These are phyloP conservation scores for Typha latifolia DNA, from an alignment of 176 grass and related monocot species.

Conservation along the genomic window DNA sequence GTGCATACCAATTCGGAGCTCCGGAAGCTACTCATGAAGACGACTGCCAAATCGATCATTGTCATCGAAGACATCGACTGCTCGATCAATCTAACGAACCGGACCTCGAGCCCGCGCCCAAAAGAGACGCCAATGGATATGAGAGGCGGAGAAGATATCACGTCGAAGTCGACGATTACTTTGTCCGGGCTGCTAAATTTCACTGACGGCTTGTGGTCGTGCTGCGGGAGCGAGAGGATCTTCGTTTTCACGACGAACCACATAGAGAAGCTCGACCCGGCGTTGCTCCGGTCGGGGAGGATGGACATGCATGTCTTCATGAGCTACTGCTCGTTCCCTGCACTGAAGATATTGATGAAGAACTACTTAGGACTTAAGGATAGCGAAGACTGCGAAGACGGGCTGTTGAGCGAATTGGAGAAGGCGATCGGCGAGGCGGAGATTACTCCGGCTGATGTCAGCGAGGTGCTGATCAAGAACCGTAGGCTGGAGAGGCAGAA, in stretches of 20 bases:
- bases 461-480: constrained; percentile 84
- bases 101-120: neutral
- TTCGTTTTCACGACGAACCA: constrained; percentile 94
- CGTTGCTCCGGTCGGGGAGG: constrained; percentile 72
- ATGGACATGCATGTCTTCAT: constrained; percentile 97
- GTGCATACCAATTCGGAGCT: constrained; percentile 78
- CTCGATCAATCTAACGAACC: constrained; percentile 71
- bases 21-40: constrained; percentile 87
- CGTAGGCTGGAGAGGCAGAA: constrained; percentile 30
- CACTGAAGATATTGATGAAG: constrained; percentile 59
- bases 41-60: constrained; percentile 79
- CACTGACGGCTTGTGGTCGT: constrained; percentile 86
- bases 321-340: constrained; percentile 66
- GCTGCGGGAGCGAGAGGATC: constrained; percentile 83
- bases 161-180: constrained; percentile 33
- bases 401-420: constrained; percentile 20
- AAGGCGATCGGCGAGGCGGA: constrained; percentile 37
- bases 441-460: constrained; percentile 88
- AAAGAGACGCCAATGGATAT: constrained; percentile 19
- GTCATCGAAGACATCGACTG: constrained; percentile 98
- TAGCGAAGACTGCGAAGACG: neutral
- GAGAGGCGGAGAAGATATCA: constrained; percentile 8
- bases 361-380: constrained; percentile 50
- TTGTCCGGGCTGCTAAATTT: constrained; percentile 81
- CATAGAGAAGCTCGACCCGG: constrained; percentile 82